phyloP scores from a whole-genome alignment of 2,329 filamentous ascomycete genomes.

The Aureobasidium sp. region DNA sequence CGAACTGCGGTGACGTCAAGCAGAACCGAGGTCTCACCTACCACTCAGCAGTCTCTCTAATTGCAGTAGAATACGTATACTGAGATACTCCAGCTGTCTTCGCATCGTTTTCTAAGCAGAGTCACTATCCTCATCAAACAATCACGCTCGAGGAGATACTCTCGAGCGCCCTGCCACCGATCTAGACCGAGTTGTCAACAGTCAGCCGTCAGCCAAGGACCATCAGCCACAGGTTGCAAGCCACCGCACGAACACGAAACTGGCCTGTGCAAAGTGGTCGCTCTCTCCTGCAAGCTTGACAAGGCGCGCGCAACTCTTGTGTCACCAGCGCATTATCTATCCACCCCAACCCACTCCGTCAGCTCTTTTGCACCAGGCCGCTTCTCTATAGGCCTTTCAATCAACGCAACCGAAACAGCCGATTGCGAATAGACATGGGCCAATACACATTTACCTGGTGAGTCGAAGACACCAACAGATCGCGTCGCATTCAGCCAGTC shows the following conservation, averaged over 20 bases:
- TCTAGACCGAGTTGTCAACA: not conserved
- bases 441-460: conserved; percentile 65
- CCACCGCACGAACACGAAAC: not conserved
- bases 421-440: conserved; percentile 42
- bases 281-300: conserved; percentile 4
- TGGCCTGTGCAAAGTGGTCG: not conserved
- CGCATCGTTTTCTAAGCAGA: not conserved
- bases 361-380: not conserved
- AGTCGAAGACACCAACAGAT: conserved; percentile 25
- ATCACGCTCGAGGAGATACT: not conserved
- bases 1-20: not conserved
- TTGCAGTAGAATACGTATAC: not conserved
- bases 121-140: not conserved
- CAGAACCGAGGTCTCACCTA: not conserved
- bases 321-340: conserved; percentile 8
- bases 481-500: not conserved
- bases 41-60: not conserved
- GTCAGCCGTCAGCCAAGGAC: not conserved
- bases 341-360: not conserved
- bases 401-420: not conserved
- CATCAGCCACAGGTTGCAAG: not conserved
- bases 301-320: conserved; percentile 7
- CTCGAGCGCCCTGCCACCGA: not conserved
- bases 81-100: too few relatives aligned
- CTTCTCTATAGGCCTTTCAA: not conserved